Evolutionary conservation across 108 stramenopile species (phyloP), one percentile per base, ranked within the genome.

Genomic region (Seminavis robusta): DNA sequence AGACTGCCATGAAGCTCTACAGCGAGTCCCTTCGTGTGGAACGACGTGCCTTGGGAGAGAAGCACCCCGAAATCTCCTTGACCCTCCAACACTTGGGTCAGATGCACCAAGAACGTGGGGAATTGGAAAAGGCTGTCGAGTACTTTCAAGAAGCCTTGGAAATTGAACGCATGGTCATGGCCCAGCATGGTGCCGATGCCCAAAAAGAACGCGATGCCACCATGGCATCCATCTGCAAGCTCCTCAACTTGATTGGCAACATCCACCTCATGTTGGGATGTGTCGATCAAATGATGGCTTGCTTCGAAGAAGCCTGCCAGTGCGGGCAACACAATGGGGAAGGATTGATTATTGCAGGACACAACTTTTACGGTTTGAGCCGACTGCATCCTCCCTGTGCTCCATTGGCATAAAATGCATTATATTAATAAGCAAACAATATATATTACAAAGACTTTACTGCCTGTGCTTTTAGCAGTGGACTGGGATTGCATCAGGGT

Each of bases 21-120:
- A 46, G 62, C 15, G 83, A 84, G 43, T 71, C 79, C 5, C 61
- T 84, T n/a, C 65, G 77, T 10, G 75, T 84, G 7, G 83, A 84
- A 59, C 62, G 71, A 28, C 28, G 36, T 5, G 41, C 73, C 8
- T 36, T 80, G 2, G 79, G 83, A 24, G 30, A 47, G 6, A 52
- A 77, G 28, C 79, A 84, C 48, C 46, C 65, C 20, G 79, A 76
- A 39, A 59, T 78, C 4, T 66, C 61, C 7, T 34, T 79, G 21
- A 80, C 77, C 1, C 24, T 84, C 19, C 76, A 81, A 41, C 79
- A 79, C 37, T 54, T 84, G 40, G 79, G 74, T 20, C 75, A 74
- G 41, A 67, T 80, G 9, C 50, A 75, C 47, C 76, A 74, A 24
- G 67, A 78, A 47, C 41, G 58, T 11, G 79, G 79, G 31, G 74